Base-by-base conservation (phyloP, 1,139 yeast genomes). In the Suhomyces kunorum region DNA sequence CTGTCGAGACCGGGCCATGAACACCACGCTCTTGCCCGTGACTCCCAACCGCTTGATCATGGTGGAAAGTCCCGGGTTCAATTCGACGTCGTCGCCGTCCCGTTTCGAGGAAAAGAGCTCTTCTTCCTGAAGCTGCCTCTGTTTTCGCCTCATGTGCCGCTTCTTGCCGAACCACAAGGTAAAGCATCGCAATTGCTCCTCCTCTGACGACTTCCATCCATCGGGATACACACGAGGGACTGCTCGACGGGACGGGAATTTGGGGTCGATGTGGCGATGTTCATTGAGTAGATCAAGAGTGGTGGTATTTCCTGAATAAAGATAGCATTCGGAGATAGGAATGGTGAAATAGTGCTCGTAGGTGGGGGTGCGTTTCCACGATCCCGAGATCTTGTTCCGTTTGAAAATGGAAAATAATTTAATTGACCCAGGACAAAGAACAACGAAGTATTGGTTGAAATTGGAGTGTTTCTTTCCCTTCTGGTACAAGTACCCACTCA, bases 161-260 rank as follows among this genome's bases (percentile, higher is more conserved):
- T 82, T 85, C 7, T 71, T 71, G 0, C 94, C 94, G 59, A 85
- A 78, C 95, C 96, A 88, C 4, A 90, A 52, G 0, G 92, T 87
- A 55, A 90, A 89, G 48, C 95, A 81, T 36, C 95, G 68, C 28
- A 77, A 63, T 12, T 73, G 57, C 49, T 87, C 94, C 39, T 83
- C 87, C 50, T 90, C 98, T 6, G 79, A 68, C 1, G 94, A 83
- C 49, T 74, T 75, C 90, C 95, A 87, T 0, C 96, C 96, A 60
- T 89, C 95, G 1, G 76, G 64, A 55, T 85, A 88, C 0, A 83
- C 68, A 28, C 95, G 66, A 0, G 97, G 95, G 31, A 85, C 58
- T 0, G 82, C 56, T 39, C 74, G 75, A 6, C 70, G 70, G 0
- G 84, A 86, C 0, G 86, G 84, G 44, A 73, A 66, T 23, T 63